Conservation (phyloP, 495 filamentous ascomycete species). For the Polyplosphaeria fusca region DNA sequence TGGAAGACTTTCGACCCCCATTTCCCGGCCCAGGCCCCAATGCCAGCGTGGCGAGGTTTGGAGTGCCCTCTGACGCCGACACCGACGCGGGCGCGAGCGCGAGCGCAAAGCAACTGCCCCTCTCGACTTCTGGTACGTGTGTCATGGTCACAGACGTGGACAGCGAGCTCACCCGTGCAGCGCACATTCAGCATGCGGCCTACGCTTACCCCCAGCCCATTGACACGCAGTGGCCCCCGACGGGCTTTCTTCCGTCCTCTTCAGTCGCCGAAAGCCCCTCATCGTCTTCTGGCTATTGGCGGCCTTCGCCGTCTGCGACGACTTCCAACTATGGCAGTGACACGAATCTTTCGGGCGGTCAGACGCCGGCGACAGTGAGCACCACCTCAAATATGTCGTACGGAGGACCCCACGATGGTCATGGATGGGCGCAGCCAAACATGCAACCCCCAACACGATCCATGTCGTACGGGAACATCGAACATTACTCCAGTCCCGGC, state of each 20-base stretch:
- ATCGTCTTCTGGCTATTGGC: constrained; percentile 29
- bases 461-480: constrained; percentile 40
- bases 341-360: constrained; percentile 29
- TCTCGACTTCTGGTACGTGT: constrained; percentile 21
- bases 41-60: constrained; percentile 14
- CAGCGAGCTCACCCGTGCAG: constrained; percentile 12
- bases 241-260: constrained; percentile 23
- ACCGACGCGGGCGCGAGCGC: too few species aligned
- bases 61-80: constrained; percentile 10
- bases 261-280: constrained; percentile 23
- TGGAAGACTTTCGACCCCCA: constrained; percentile 29
- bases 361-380: constrained; percentile 29
- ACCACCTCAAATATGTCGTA: constrained; percentile 28
- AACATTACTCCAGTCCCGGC: constrained; percentile 23
- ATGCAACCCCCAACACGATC: constrained; percentile 30
- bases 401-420: constrained; percentile 15
- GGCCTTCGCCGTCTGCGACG: constrained; percentile 25
- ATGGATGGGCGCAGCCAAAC: constrained; percentile 18
- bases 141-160: not conserved
- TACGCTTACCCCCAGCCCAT: constrained; percentile 25
- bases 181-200: constrained; percentile 19
- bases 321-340: constrained; percentile 30
- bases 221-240: constrained; percentile 26
- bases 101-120: constrained; percentile 5
- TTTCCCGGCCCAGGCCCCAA: not conserved